Evolutionary conservation across 345 rosid species (phyloP), one percentile per base, ranked within the genome.

Genomic region (Sisymbrium altissimum): DNA sequence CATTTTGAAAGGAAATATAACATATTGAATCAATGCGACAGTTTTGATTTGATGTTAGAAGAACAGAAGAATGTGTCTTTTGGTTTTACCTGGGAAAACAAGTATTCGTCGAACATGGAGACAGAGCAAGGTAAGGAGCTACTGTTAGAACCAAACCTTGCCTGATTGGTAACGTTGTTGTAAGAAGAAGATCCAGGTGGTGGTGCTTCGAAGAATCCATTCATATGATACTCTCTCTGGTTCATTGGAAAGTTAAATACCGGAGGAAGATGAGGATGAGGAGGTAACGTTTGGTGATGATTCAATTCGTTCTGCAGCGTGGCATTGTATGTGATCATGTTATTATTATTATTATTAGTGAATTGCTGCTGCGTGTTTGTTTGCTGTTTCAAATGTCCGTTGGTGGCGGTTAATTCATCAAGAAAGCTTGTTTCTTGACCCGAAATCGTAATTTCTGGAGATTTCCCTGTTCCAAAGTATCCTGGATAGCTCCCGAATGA

Each of bases 401-500:
- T 58, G 64, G 44, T 58, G n/a, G 81, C 84, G 72, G 60, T 84
- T 58, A 88, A 72, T 71, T 90, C 87, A n/a, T 81, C 83, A 45
- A 88, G 85, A 65, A 86, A 77, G 74, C 86, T 75, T 63, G 79
- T 84, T 73, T 88, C 92, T 70, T 79, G 96, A 66, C 85, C 86
- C 3, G 86, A 86, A 66, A 81, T 83, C 0, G 94, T 83, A 8
- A 86, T 73, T n/a, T 90, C 94, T 3, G 92, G 81, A 70, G 80
- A 77, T 70, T 84, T 90, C 32, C 83, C 84, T 3, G 86, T 53
- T 68, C 87, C 82, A 44, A 84, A 87, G 80, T 86, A 87, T 52
- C 94, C 85, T 10, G 88, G 85, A 76, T 86, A 88, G 75, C 89
- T 87, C 45, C 88, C 92, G 9, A 84, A 88, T 23, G 97, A 90